Conservation (phyloP, 1,284 basidiomycete genomes). For the Trichosporon coremiiforme region DNA sequence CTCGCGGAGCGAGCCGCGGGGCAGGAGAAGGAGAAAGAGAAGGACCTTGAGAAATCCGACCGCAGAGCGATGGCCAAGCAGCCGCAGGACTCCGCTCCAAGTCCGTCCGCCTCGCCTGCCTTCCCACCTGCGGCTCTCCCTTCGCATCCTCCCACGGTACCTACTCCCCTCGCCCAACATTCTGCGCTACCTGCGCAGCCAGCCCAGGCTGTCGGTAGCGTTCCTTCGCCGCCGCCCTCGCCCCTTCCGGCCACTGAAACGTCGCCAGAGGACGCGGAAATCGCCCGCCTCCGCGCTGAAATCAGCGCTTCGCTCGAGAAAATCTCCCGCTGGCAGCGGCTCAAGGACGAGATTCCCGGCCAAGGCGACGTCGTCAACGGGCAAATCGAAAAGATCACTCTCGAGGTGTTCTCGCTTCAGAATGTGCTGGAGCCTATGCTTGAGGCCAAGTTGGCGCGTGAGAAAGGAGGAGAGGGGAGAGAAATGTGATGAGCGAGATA, state of each 20-base stretch:
- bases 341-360: slow-evolving; percentile 5
- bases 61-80: background rate
- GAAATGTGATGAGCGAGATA: too few relatives aligned
- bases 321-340: background rate
- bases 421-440: background rate
- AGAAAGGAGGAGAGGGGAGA: background rate
- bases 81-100: background rate
- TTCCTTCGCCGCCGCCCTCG: background rate
- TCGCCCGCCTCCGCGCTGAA: background rate
- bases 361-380: background rate
- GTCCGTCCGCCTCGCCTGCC: background rate
- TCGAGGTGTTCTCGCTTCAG: slow-evolving; percentile 6
- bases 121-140: background rate
- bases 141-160: too few relatives aligned
- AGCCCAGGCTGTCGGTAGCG: background rate
- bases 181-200: background rate
- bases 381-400: background rate
- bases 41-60: background rate
- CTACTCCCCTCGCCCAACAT: background rate
- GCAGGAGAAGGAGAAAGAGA: background rate
- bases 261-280: background rate
- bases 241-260: background rate
- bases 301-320: background rate
- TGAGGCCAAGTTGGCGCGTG: background rate
- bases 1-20: background rate